These are phyloP conservation scores for Pythium coloratum DNA, from an alignment of 352 stramenopile species.

Conservation along the genomic window DNA sequence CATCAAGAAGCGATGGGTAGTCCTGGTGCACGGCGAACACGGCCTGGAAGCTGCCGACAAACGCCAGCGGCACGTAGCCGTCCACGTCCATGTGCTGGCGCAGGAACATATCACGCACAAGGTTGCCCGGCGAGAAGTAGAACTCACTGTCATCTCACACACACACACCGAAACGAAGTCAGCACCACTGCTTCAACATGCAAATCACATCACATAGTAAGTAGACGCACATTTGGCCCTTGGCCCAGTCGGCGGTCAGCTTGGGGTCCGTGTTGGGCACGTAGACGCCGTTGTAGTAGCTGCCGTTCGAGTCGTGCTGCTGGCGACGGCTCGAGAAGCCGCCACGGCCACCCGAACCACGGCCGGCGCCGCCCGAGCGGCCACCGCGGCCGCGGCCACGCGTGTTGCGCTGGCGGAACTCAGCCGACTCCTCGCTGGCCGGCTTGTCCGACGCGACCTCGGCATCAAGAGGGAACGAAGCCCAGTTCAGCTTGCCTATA, in stretches of 20 bases:
- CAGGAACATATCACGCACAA: slow-evolving; percentile 84
- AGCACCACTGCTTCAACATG: neutral
- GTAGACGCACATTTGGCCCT: slow-evolving; percentile 76
- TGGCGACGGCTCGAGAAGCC: slow-evolving; percentile 36
- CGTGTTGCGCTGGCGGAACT: slow-evolving; percentile 19
- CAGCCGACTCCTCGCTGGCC: slow-evolving; percentile 29
- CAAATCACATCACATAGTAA: neutral
- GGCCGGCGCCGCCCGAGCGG: slow-evolving; percentile 25
- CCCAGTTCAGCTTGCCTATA: slow-evolving; percentile 70
- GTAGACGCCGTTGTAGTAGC: slow-evolving; percentile 80
- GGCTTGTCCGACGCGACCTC: slow-evolving; percentile 34
- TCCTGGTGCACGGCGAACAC: slow-evolving; percentile 86
- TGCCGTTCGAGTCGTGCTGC: slow-evolving; percentile 55
- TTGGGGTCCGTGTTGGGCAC: slow-evolving; percentile 68
- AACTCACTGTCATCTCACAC: slow-evolving; percentile 57
- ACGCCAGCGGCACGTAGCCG: slow-evolving; percentile 86
- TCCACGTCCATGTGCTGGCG: slow-evolving; percentile 88
- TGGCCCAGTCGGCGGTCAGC: slow-evolving; percentile 79
- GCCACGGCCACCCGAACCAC: slow-evolving; percentile 26
- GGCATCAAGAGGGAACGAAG: slow-evolving; percentile 57
- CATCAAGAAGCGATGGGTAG: slow-evolving; percentile 75
- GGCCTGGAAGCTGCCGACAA: slow-evolving; percentile 89
- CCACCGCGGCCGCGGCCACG: slow-evolving; percentile 34
- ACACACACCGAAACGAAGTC: neutral
- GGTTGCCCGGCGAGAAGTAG: slow-evolving; percentile 83